Conservation (phyloP, 2,329 filamentous ascomycete genomes). For the Alternaria panax region DNA sequence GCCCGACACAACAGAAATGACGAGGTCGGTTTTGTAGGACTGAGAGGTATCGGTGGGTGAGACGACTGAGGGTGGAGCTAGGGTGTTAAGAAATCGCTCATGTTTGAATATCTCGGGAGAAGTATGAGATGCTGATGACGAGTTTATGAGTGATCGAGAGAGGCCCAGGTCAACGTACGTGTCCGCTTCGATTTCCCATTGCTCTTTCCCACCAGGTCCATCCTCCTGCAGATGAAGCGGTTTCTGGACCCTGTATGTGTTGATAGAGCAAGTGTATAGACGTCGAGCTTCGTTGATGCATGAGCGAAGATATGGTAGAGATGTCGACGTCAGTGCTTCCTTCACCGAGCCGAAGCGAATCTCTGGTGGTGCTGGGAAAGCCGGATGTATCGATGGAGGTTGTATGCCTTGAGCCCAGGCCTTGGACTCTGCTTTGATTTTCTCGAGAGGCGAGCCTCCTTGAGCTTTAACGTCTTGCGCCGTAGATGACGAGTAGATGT, state of each 20-base stretch:
- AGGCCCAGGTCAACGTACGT: conserved; percentile 43
- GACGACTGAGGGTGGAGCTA: conserved; percentile 25
- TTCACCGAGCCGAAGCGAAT: conserved; percentile 32
- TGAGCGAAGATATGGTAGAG: conserved; percentile 39
- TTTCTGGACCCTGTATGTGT: conserved; percentile 29
- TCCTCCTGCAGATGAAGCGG: conserved; percentile 34
- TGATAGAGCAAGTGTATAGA: conserved; percentile 37
- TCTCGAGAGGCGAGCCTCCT: conserved; percentile 27
- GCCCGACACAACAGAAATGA: conserved; percentile 41
- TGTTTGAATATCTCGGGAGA: conserved; percentile 34
- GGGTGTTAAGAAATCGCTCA: conserved; percentile 35
- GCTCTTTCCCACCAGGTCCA: conserved; percentile 28
- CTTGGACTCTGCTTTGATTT: conserved; percentile 40
- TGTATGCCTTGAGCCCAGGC: conserved; percentile 42
- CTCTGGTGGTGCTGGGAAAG: conserved; percentile 46
- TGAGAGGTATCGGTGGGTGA: conserved; percentile 21
- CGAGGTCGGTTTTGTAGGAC: conserved; percentile 33
- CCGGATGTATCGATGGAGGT: conserved; percentile 47
- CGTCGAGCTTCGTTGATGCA: conserved; percentile 44
- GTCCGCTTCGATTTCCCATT: conserved; percentile 36
- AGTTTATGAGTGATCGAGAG: conserved; percentile 42
- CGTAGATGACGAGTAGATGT: conserved; percentile 33
- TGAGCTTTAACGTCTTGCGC: conserved; percentile 9
- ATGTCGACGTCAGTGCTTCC: conserved; percentile 14
- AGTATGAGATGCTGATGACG: conserved; percentile 31